Evolutionary conservation across 805 yeast genomes (phyloP).

Genomic region (Kazachstania martiniae): DNA sequence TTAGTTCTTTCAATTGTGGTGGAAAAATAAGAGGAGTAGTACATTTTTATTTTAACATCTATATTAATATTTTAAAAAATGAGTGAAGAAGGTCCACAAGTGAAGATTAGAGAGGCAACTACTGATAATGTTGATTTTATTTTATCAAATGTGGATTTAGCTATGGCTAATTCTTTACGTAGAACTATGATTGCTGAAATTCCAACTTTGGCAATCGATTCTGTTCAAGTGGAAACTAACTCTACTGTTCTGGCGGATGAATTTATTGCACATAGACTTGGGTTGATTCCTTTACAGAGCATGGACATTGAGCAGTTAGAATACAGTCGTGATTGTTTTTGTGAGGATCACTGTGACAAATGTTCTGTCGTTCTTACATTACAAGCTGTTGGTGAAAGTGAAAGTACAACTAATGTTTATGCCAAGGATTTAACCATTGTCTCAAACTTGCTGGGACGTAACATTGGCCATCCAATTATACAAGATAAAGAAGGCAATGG

Average conservation of each 20-base stretch:
- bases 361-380: constrained; percentile 83
- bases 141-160: constrained; percentile 72
- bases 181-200: constrained; percentile 92
- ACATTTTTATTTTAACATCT: too few species aligned
- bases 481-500: constrained; percentile 71
- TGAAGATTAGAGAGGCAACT: constrained; percentile 79
- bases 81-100: constrained; percentile 47
- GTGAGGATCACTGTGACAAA: constrained; percentile 94
- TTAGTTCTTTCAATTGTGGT: too few species aligned
- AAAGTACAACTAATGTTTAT: constrained; percentile 80
- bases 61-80: too few species aligned
- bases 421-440: constrained; percentile 62
- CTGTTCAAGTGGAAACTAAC: constrained; percentile 87
- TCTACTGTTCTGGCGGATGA: constrained; percentile 96
- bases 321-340: constrained; percentile 91
- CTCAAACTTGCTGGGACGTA: constrained; percentile 29
- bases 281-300: constrained; percentile 80
- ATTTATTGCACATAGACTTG: constrained; percentile 87
- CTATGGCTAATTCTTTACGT: constrained; percentile 86
- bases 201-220: constrained; percentile 92
- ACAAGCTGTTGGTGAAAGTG: constrained; percentile 83
- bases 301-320: constrained; percentile 73
- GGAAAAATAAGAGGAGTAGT: too few species aligned
- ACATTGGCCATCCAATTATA: constrained; percentile 77
- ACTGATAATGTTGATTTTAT: constrained; percentile 86